phyloP scores from a whole-genome alignment of 83 land plant species.

The Larix sibirica region DNA sequence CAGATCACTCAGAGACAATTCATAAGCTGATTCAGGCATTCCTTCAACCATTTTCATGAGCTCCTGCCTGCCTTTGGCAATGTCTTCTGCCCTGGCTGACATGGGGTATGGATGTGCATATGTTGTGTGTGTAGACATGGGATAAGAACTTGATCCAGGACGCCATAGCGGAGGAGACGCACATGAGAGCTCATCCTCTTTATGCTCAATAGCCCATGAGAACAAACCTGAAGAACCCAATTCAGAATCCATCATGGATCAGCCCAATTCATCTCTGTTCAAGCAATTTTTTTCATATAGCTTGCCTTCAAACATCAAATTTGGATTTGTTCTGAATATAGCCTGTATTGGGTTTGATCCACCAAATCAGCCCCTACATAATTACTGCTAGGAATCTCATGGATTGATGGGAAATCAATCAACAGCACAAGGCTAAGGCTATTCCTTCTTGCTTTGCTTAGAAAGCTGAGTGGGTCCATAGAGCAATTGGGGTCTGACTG shows the following conservation, averaged over 20 bases:
- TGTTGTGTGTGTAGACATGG: not conserved
- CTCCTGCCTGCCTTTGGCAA: conserved; percentile 23
- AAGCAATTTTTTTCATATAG: too few relatives aligned
- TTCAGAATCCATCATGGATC: not conserved
- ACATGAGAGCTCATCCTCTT: not conserved
- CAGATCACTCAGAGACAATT: conserved; percentile 25
- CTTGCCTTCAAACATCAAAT: too few relatives aligned
- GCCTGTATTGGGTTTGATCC: too few relatives aligned
- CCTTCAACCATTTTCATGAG: conserved; percentile 15
- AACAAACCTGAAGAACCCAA: not conserved
- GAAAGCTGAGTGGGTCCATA: too few relatives aligned
- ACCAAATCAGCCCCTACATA: too few relatives aligned
- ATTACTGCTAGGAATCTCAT: too few relatives aligned
- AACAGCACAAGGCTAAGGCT: too few relatives aligned
- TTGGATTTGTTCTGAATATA: too few relatives aligned
- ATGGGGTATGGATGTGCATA: not conserved
- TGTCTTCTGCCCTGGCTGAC: conserved; percentile 20
- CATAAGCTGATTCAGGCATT: conserved; percentile 21
- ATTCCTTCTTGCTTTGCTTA: too few relatives aligned
- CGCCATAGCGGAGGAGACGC: conserved; percentile 11
- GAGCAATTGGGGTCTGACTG: too few relatives aligned
- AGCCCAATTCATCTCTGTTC: too few relatives aligned
- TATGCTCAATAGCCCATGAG: conserved; percentile 2
- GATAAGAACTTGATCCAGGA: conserved; percentile 17
- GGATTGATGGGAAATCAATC: too few relatives aligned